phyloP scores from a whole-genome alignment of 202 grass and related monocot genomes.

The Carex sylvatica region DNA sequence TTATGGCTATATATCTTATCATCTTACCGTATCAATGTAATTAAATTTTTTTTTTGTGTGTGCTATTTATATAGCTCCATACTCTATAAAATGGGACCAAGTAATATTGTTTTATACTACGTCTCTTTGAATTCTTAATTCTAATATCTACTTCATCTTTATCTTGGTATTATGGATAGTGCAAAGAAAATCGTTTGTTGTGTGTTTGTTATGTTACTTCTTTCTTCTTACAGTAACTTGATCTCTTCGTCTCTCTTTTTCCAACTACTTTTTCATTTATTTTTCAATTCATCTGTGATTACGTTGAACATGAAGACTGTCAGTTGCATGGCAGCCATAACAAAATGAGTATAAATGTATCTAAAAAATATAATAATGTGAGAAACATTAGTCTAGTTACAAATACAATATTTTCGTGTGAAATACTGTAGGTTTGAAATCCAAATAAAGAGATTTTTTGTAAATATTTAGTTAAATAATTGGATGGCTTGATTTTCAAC shows the following conservation, averaged over 20 bases:
- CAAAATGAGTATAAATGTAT: no score
- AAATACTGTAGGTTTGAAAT: no score
- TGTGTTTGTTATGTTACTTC: background rate
- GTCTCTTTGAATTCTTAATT: background rate
- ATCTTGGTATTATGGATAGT: background rate
- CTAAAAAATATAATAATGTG: background rate
- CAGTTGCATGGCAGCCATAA: no score
- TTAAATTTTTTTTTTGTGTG: background rate
- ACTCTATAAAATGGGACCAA: background rate
- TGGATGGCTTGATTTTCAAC: no score
- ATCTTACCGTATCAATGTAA: background rate
- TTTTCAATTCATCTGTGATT: background rate
- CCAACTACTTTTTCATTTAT: background rate
- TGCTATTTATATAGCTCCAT: background rate
- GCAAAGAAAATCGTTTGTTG: background rate
- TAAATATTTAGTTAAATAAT: no score
- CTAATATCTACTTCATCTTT: background rate
- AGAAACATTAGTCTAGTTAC: no score
- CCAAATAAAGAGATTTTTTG: no score
- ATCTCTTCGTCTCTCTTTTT: background rate
- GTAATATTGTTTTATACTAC: background rate
- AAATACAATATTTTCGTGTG: no score
- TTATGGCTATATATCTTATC: background rate
- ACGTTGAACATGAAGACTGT: no score
- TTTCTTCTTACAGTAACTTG: background rate